phyloP scores from a whole-genome alignment of 2,329 filamentous ascomycete species.

The Chrysosporium queenslandicum region DNA sequence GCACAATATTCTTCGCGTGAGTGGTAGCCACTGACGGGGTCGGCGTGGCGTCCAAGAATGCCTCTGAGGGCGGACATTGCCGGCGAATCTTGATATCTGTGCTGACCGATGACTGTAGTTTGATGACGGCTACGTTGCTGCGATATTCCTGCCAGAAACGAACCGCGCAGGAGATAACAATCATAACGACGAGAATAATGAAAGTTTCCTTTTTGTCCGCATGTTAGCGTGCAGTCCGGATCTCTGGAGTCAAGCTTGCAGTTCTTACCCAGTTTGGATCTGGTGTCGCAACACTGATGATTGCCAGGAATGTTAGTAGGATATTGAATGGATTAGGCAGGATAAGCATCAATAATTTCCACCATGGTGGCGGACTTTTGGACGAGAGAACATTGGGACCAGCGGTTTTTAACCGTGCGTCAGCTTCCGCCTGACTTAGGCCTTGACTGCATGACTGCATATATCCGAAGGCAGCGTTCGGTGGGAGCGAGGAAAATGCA shows the following conservation, averaged over 20 bases:
- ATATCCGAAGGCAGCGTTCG: not conserved
- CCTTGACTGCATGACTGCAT: constrained; percentile 1
- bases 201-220: not conserved
- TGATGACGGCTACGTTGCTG: constrained; percentile 2
- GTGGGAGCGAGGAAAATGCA: not conserved
- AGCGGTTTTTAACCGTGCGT: not conserved
- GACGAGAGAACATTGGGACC: constrained; percentile 1
- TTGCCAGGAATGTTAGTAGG: not conserved
- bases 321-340: constrained; percentile 2
- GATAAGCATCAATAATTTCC: constrained; percentile 1
- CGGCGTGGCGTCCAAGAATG: not conserved
- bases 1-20: not conserved
- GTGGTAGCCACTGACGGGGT: not conserved
- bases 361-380: not conserved
- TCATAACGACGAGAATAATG: not conserved
- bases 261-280: not conserved
- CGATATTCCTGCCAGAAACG: constrained; percentile 5
- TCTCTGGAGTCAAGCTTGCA: not conserved
- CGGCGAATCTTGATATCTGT: not conserved
- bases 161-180: not conserved
- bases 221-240: not conserved
- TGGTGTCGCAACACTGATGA: constrained; percentile 3
- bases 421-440: not conserved
- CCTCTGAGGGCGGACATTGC: not conserved
- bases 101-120: constrained; percentile 1